Percentiles rank a stretch among this genome's conserved stretches.
Conservation (phyloP, 495 filamentous ascomycete genomes). For the Penicillium macrosclerotiorum region DNA sequence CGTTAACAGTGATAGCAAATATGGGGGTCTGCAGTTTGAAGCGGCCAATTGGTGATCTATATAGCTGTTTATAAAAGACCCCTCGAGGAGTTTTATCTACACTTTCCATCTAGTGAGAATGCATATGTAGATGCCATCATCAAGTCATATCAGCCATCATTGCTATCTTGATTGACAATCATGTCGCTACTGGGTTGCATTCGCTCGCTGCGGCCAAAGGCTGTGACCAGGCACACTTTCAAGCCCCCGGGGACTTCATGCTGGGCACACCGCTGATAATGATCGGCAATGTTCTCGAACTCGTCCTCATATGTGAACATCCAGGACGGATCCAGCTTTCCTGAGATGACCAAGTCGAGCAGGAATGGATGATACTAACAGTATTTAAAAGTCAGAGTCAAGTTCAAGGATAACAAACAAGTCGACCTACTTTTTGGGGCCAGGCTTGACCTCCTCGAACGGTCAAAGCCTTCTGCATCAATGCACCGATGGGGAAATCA, state of each 20-base stretch:
- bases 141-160: too few relatives aligned
- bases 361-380: constrained; percentile 28
- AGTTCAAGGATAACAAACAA: not conserved
- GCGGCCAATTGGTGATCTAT: too few relatives aligned
- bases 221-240: constrained; percentile 26
- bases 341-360: constrained; percentile 22
- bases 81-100: too few relatives aligned
- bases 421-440: constrained; percentile 21
- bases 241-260: constrained; percentile 24
- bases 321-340: constrained; percentile 27
- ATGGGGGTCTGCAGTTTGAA: too few relatives aligned
- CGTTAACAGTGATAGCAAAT: too few relatives aligned
- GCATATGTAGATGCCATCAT: too few relatives aligned
- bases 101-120: too few relatives aligned
- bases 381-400: not conserved
- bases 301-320: constrained; percentile 30
- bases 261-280: constrained; percentile 18
- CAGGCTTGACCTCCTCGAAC: constrained; percentile 25
- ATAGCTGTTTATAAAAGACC: too few relatives aligned
- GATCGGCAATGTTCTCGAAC: constrained; percentile 26
- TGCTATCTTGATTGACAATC: not conserved
- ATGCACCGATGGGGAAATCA: constrained; percentile 26
- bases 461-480: constrained; percentile 30
- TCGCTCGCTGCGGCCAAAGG: constrained; percentile 19
- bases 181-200: constrained; percentile 4